These are phyloP conservation scores for Fusarium abutilonis DNA, from an alignment of 2,329 filamentous ascomycete species.

Conservation along the genomic window DNA sequence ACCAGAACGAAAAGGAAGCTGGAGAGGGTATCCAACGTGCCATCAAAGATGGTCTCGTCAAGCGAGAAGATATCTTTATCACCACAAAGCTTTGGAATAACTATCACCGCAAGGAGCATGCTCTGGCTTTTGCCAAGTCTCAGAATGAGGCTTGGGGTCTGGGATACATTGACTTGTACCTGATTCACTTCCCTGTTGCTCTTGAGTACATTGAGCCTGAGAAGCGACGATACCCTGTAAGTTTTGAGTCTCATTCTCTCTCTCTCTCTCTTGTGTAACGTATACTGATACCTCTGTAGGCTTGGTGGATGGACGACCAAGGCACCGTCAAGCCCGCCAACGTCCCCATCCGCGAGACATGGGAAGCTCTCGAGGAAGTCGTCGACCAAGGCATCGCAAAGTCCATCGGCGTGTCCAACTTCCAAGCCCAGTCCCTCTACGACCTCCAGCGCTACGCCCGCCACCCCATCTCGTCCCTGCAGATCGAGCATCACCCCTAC, in stretches of 20 bases:
- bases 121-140: constrained; percentile 75
- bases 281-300: constrained; percentile 13
- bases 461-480: constrained; percentile 63
- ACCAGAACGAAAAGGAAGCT: constrained; percentile 73
- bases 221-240: constrained; percentile 52
- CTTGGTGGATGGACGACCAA: constrained; percentile 52
- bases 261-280: neutral
- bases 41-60: constrained; percentile 67
- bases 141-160: constrained; percentile 82
- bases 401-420: constrained; percentile 83
- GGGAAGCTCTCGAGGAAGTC: constrained; percentile 78
- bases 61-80: constrained; percentile 84
- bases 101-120: constrained; percentile 81
- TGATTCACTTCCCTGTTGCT: constrained; percentile 73
- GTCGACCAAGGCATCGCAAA: constrained; percentile 72
- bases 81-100: constrained; percentile 92
- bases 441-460: constrained; percentile 69
- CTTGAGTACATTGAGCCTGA: constrained; percentile 56
- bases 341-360: constrained; percentile 79
- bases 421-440: constrained; percentile 68
- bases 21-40: constrained; percentile 69
- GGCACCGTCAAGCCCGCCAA: constrained; percentile 65
- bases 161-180: constrained; percentile 87
- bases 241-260: neutral
- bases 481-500: constrained; percentile 77